Evolutionary conservation across 2,329 filamentous ascomycete genomes (phyloP).

Genomic region (Apiospora aurea): DNA sequence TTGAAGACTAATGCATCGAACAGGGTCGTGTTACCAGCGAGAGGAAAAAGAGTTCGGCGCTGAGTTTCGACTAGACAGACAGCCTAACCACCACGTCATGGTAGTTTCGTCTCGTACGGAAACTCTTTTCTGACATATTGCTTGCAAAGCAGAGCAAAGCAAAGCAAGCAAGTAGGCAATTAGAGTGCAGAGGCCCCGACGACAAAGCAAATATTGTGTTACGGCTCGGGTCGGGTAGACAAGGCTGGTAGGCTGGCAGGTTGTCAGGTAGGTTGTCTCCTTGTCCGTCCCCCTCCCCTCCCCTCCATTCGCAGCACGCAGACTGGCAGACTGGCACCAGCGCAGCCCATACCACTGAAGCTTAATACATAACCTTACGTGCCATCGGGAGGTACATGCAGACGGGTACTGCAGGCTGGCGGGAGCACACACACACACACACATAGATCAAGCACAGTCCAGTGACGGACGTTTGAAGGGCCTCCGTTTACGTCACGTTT

Average conservation of each 20-base stretch:
- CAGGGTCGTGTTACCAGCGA: neutral
- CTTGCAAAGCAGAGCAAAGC: conserved; percentile 16
- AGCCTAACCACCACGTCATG: conserved; percentile 10
- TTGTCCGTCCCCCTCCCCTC: neutral
- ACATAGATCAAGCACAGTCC: neutral
- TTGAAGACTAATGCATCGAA: conserved; percentile 17
- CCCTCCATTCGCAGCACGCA: neutral
- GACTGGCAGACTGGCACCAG: neutral
- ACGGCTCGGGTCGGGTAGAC: conserved; percentile 16
- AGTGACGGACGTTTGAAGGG: conserved; percentile 1
- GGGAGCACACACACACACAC: neutral
- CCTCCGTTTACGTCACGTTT: conserved; percentile 7
- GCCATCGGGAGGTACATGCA: neutral
- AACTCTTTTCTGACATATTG: conserved; percentile 22
- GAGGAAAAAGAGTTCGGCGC: conserved; percentile 20
- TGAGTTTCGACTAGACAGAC: conserved; percentile 22
- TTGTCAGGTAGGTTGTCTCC: conserved; percentile 16
- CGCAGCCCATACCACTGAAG: neutral
- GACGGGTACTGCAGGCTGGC: neutral
- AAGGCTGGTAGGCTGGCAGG: conserved; percentile 13
- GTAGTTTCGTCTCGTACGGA: conserved; percentile 7
- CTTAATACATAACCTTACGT: neutral
- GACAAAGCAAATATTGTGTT: conserved; percentile 18
- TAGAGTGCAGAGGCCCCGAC: conserved; percentile 10
- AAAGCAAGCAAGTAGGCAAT: neutral